Evolutionary conservation across 495 filamentous ascomycete genomes (phyloP).

Genomic region (Penicillium lividum): DNA sequence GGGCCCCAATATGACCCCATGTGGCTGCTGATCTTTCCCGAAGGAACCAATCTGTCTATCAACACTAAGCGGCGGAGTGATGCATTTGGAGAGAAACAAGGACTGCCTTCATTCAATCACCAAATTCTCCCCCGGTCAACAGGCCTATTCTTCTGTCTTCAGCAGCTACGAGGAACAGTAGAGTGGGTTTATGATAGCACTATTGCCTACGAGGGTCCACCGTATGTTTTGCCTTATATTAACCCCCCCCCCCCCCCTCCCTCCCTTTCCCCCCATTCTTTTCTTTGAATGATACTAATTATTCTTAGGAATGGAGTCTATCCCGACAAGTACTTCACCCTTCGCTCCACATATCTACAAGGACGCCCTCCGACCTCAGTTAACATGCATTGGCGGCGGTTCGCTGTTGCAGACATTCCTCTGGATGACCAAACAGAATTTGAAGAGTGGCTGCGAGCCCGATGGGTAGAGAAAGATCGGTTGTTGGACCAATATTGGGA

Average conservation of each 20-base stretch:
- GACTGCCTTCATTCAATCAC: conserved; percentile 54
- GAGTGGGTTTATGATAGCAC: conserved; percentile 72
- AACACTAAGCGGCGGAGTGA: conserved; percentile 58
- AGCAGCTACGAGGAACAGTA: conserved; percentile 59
- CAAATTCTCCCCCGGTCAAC: conserved; percentile 62
- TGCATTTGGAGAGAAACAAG: conserved; percentile 57
- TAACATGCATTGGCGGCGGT: conserved; percentile 71
- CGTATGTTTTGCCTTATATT: conserved; percentile 49
- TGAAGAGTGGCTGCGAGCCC: conserved; percentile 55
- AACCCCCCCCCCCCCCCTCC: too few relatives aligned
- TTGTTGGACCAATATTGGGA: conserved; percentile 59
- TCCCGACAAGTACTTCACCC: conserved; percentile 66
- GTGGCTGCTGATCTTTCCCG: conserved; percentile 72
- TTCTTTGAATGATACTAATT: conserved; percentile 4
- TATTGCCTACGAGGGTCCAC: conserved; percentile 67
- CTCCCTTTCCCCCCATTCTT: not conserved
- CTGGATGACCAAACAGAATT: conserved; percentile 58
- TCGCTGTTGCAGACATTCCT: conserved; percentile 58
- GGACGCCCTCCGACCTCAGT: conserved; percentile 69
- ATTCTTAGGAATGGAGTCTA: conserved; percentile 55
- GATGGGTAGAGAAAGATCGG: conserved; percentile 66
- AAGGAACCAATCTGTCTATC: conserved; percentile 64
- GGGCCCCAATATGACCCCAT: conserved; percentile 59
- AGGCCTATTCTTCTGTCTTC: conserved; percentile 62
- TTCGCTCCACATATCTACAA: conserved; percentile 62